These are phyloP conservation scores for Apiotrichum brassicae DNA, from an alignment of 1,284 basidiomycete species.

Conservation along the genomic window DNA sequence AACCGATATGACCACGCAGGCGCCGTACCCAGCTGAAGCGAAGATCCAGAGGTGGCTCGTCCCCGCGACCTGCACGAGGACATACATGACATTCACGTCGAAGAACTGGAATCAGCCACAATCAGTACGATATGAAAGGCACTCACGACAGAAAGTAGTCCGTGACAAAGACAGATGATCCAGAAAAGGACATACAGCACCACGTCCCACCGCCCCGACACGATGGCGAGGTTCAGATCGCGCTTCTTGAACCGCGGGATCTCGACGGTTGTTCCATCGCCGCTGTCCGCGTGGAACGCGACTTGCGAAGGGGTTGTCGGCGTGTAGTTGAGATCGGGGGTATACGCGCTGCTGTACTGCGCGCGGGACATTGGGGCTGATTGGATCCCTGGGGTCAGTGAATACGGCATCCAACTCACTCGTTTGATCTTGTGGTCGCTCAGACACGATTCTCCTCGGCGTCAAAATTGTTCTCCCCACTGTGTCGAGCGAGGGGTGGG, in stretches of 20 bases:
- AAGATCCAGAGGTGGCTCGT: slow-evolving; percentile 31
- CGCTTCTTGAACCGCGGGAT: slow-evolving; percentile 40
- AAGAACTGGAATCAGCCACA: too few species aligned
- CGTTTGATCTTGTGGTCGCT: too few species aligned
- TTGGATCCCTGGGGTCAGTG: too few species aligned
- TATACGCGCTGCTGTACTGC: too few species aligned
- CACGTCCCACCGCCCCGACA: slow-evolving; percentile 18
- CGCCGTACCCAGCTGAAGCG: slow-evolving; percentile 46
- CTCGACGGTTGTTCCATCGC: slow-evolving; percentile 23
- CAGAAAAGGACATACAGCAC: slow-evolving; percentile 26
- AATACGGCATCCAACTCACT: too few species aligned
- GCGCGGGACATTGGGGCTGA: too few species aligned
- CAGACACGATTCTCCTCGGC: too few species aligned
- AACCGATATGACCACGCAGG: slow-evolving; percentile 69
- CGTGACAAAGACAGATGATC: slow-evolving; percentile 20
- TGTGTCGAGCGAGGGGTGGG: too few species aligned
- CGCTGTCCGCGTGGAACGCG: slow-evolving; percentile 2
- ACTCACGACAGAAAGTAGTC: slow-evolving; percentile 26
- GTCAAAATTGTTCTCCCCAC: too few species aligned
- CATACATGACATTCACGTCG: slow-evolving; percentile 35
- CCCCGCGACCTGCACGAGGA: slow-evolving; percentile 29
- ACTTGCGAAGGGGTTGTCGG: too few species aligned
- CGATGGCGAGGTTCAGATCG: slow-evolving; percentile 34
- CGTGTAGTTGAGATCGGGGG: too few species aligned
- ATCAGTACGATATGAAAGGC: background rate